Evolutionary conservation across 768 basidiomycete genomes (phyloP), one percentile per base, ranked within the genome.

Genomic region (Boletus sensibilis): DNA sequence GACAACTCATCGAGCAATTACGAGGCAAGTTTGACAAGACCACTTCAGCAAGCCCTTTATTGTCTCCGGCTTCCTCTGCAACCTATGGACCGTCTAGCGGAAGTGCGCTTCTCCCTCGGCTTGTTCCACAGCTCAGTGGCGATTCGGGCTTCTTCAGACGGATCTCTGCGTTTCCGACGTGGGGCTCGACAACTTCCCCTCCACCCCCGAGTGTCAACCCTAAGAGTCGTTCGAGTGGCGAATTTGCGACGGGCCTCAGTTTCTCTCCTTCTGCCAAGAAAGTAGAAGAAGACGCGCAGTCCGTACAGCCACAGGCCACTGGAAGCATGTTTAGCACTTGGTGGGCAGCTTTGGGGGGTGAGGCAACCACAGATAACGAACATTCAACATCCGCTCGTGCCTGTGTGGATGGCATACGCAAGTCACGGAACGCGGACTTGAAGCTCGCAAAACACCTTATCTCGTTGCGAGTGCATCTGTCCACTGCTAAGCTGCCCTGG

Each of bases 391-490:
- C 83, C 1, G 80, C 85, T 7, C 80, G 76, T 61, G 82, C 80
- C 74, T 90, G 88, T 71, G 83, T 86, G 38, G 79, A 85, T 46
- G 76, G 78, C 12, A 75, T 94, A 51, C 80, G 79, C 50, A 78
- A 72, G 16, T 76, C 76, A 48, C 90, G 79, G 62, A 61, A 77
- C 5, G 72, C 76, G 10, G 85, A 88, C 61, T 72, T 79, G 38
- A 85, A 82, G 64, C 78, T 94, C 27, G 78, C 82, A 49, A 93
- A 90, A 65, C 85, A 90, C 63, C 75, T 97, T 2, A 88, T 93
- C 41, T 84, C 87, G 1, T 76, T 98, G 18, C 85, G 94, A 3
- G 89, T 94, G 0, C 89, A 92, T 64, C 75, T 97, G 1, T 91
- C 93, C 3, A 94, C 93, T 0, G 90, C 88, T 0, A 86, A 85